Evolutionary conservation across 805 yeast species (phyloP).

Genomic region (Metschnikowia koreensis): DNA sequence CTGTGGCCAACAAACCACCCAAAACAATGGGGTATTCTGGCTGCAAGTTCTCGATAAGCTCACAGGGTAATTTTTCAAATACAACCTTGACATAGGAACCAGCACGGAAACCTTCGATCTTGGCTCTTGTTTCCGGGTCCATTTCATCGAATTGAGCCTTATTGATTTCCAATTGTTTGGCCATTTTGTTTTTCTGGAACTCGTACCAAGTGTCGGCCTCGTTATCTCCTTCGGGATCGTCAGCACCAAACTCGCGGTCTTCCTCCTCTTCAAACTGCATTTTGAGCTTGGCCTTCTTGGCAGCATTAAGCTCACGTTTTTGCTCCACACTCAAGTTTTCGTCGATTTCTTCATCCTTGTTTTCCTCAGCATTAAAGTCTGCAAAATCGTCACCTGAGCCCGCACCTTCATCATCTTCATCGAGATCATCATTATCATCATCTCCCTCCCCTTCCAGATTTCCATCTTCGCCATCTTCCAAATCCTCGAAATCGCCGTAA

Average conservation of each 20-base stretch:
- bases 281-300: slow-evolving; percentile 83
- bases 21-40: slow-evolving; percentile 82
- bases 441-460: slow-evolving; percentile 30
- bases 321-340: slow-evolving; percentile 59
- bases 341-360: slow-evolving; percentile 43
- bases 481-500: slow-evolving; percentile 42
- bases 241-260: slow-evolving; percentile 60
- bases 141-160: slow-evolving; percentile 71
- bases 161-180: slow-evolving; percentile 92
- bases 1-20: slow-evolving; percentile 90
- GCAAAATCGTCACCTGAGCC: slow-evolving; percentile 43
- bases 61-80: slow-evolving; percentile 81
- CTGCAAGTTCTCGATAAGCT: slow-evolving; percentile 81
- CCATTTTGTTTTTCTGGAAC: slow-evolving; percentile 93
- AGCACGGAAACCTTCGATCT: slow-evolving; percentile 87
- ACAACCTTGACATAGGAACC: slow-evolving; percentile 93
- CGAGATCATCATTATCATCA: slow-evolving; percentile 25
- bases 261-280: slow-evolving; percentile 88
- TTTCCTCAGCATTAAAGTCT: slow-evolving; percentile 53
- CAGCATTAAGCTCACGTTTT: slow-evolving; percentile 77
- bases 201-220: slow-evolving; percentile 98
- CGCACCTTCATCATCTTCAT: background rate
- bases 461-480: slow-evolving; percentile 29
- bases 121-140: slow-evolving; percentile 72
- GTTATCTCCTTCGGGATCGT: slow-evolving; percentile 66